Base-by-base conservation (phyloP, 495 filamentous ascomycete genomes). In the Sporormia fimetaria region DNA sequence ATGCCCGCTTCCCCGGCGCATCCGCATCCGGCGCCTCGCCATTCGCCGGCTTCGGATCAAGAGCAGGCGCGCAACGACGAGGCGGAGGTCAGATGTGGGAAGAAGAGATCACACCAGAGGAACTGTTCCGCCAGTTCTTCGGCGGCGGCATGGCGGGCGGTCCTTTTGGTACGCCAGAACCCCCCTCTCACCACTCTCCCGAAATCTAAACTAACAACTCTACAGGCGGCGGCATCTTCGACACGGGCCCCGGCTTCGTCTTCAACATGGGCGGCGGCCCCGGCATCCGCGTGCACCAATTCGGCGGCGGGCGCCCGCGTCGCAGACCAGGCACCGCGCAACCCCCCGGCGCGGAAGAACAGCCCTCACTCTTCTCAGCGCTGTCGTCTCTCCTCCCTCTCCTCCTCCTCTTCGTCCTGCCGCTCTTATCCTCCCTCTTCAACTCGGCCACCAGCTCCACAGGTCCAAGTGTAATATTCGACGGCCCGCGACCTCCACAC, bases 101-200 rank as follows among this genome's bases (percentile, higher is more conserved):
- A 16, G 83, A 86, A 25, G 90, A 96, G 56, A 90, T 98, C 40
- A 92, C 83, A 25, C 88, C 90, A 0, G 90, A 98, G 64, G 90
- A 98, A 55, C 68, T 96, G 63, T 96, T 98, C 64, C 77, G 87
- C 57, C 74, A 87, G 47, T 95, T 98, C 68, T 98, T 98, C 65
- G 77, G 79, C 14, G 81, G 78, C n/a, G 81, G 77, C 33, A 43
- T 46, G 41, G 68, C 68, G 16, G 77, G 78, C 44, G 77, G 75
- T 15, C 71, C 72, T 16, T 83, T 85, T 56, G 82, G 80, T 69
- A 68, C 14, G 62, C 42, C 32, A n/a, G n/a, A n/a, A n/a, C n/a
- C n/a, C n/a, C n/a, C 16, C 15, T 17, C 8, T 8, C 6, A 44
- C 1, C 21, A 16, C 27, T 16, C 37, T 32, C 21, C 39, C n/a